These are phyloP conservation scores for Phytopythium helicoides DNA, from an alignment of 352 stramenopile species.

Conservation along the genomic window DNA sequence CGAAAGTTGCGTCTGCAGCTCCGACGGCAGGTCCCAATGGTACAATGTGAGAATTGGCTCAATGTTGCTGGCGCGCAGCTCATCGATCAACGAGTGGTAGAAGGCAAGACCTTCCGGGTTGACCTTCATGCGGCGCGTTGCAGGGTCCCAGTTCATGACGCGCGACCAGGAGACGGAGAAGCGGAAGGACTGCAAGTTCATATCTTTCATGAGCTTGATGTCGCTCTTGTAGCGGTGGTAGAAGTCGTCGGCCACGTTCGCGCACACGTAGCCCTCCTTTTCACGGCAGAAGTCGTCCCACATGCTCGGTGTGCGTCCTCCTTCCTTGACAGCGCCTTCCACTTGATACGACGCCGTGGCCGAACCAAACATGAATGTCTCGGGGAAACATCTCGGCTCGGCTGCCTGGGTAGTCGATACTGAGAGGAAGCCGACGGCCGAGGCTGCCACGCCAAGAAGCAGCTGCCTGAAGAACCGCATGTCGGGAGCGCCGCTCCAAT, in stretches of 20 bases:
- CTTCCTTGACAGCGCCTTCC: conserved; percentile 18
- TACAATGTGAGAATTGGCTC: conserved; percentile 93
- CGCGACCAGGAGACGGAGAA: conserved; percentile 91
- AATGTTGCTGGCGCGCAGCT: conserved; percentile 66
- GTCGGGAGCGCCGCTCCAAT: no score
- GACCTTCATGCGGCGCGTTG: conserved; percentile 64
- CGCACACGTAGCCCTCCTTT: conserved; percentile 50
- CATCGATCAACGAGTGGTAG: conserved; percentile 91
- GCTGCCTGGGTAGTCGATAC: not conserved
- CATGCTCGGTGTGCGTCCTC: conserved; percentile 18
- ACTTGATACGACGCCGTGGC: conserved; percentile 24
- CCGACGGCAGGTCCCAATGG: conserved; percentile 93
- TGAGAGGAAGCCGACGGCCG: no score
- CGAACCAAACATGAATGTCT: conserved; percentile 23
- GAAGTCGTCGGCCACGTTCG: conserved; percentile 89
- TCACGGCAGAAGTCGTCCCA: conserved; percentile 24
- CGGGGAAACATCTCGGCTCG: conserved; percentile 17
- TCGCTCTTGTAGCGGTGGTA: conserved; percentile 88
- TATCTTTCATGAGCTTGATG: conserved; percentile 86
- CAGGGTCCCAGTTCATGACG: conserved; percentile 75
- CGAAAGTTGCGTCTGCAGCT: conserved; percentile 72
- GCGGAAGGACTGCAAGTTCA: conserved; percentile 89
- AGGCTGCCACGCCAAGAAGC: no score
- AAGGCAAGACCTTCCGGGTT: conserved; percentile 76
- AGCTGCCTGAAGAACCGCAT: no score